These are phyloP conservation scores for Hemisphaericaspora subhashii DNA, from an alignment of 1,139 yeast species.

Conservation along the genomic window DNA sequence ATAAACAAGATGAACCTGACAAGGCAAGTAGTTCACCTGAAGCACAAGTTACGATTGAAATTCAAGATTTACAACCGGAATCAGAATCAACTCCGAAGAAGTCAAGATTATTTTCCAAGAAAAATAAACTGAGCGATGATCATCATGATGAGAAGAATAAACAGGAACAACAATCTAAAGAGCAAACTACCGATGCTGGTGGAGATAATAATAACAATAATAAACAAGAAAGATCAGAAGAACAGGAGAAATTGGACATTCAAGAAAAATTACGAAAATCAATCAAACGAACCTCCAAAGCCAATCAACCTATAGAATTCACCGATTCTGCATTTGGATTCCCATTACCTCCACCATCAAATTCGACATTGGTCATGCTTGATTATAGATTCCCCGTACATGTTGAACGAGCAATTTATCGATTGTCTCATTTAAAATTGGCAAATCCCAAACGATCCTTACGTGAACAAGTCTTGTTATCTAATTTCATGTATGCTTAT, in stretches of 20 bases:
- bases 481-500: slow-evolving; percentile 97
- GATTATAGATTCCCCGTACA: slow-evolving; percentile 89
- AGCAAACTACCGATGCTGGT: no score
- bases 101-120: slow-evolving; percentile 12
- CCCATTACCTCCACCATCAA: slow-evolving; percentile 78
- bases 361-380: slow-evolving; percentile 73
- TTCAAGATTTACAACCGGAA: neutral
- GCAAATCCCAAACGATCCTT: slow-evolving; percentile 92
- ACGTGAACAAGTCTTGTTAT: slow-evolving; percentile 85
- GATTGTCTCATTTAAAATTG: slow-evolving; percentile 86
- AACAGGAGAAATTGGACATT: slow-evolving; percentile 43
- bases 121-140: slow-evolving; percentile 6
- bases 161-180: no score
- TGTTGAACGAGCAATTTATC: slow-evolving; percentile 91
- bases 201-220: no score
- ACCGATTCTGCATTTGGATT: slow-evolving; percentile 85
- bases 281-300: slow-evolving; percentile 43
- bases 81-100: slow-evolving; percentile 4
- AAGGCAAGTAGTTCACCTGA: neutral
- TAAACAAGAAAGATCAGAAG: slow-evolving; percentile 16
- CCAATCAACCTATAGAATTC: slow-evolving; percentile 73
- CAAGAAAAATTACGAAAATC: slow-evolving; percentile 48
- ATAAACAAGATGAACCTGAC: slow-evolving; percentile 1
- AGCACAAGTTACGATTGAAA: neutral
- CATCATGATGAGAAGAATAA: slow-evolving; percentile 9